Conservation (phyloP, 176 grass and related monocot species). For the Juncus inflexus region DNA sequence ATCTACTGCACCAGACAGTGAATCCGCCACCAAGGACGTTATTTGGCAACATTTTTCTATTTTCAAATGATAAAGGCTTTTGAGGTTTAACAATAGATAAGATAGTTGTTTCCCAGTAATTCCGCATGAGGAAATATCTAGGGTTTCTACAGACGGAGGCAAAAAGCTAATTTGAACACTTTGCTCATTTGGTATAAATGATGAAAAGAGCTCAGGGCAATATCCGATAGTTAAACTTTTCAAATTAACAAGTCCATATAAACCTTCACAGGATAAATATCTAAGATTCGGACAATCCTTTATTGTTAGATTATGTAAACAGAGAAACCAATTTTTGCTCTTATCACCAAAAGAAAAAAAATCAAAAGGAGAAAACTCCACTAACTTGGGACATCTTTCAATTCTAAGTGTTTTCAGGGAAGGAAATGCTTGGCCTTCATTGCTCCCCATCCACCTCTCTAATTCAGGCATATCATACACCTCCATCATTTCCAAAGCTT, state of each 20-base stretch:
- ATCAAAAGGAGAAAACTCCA: conserved; percentile 18
- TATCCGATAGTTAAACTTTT: neutral
- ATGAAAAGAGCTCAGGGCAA: neutral
- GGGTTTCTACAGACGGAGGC: too few species aligned
- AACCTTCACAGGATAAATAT: neutral
- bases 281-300: neutral
- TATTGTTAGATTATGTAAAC: conserved; percentile 12
- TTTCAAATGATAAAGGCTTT: neutral
- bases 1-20: neutral
- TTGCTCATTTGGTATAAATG: neutral
- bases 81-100: conserved; percentile 1
- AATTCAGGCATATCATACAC: conserved; percentile 1
- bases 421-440: neutral
- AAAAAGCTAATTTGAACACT: neutral
- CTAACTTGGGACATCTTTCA: neutral
- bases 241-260: conserved; percentile 11
- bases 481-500: conserved; percentile 27
- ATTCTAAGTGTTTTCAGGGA: conserved; percentile 23
- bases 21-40: neutral
- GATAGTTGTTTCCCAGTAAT: too few species aligned
- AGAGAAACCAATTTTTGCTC: neutral
- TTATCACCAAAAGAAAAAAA: neutral
- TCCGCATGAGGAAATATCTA: too few species aligned
- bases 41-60: too few species aligned
- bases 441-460: conserved; percentile 13